These are phyloP conservation scores for Salix caprea DNA, from an alignment of 345 rosid species.

Conservation along the genomic window DNA sequence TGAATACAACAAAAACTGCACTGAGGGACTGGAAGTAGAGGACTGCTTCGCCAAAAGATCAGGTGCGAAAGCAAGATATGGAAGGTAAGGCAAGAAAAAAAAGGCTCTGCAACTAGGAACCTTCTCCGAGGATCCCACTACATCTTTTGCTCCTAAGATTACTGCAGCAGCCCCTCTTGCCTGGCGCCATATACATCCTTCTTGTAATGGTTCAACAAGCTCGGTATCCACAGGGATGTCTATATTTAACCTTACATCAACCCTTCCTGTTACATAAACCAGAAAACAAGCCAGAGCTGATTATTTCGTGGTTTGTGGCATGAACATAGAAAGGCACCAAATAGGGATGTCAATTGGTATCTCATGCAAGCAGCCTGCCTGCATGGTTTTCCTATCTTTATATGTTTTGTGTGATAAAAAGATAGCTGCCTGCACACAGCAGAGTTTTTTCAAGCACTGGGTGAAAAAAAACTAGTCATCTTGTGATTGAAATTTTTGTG, in stretches of 20 bases:
- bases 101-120: conserved; percentile 21
- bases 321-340: neutral
- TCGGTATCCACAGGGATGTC: conserved; percentile 61
- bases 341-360: neutral
- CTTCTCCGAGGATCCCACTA: conserved; percentile 54
- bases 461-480: no score
- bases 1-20: conserved; percentile 27
- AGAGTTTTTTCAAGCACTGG: neutral
- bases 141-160: conserved; percentile 33
- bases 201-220: conserved; percentile 73
- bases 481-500: no score
- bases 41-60: neutral
- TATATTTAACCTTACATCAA: conserved; percentile 53
- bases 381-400: neutral
- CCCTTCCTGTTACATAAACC: conserved; percentile 50
- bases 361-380: neutral
- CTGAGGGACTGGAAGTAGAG: conserved; percentile 7
- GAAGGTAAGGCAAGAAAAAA: neutral
- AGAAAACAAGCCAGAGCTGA: neutral
- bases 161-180: conserved; percentile 74
- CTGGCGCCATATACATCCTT: conserved; percentile 78
- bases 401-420: neutral
- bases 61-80: neutral
- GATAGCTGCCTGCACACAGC: neutral
- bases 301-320: neutral